Conservation (phyloP, 202 grass and related monocot genomes). For the Brachypodium distachyon region DNA sequence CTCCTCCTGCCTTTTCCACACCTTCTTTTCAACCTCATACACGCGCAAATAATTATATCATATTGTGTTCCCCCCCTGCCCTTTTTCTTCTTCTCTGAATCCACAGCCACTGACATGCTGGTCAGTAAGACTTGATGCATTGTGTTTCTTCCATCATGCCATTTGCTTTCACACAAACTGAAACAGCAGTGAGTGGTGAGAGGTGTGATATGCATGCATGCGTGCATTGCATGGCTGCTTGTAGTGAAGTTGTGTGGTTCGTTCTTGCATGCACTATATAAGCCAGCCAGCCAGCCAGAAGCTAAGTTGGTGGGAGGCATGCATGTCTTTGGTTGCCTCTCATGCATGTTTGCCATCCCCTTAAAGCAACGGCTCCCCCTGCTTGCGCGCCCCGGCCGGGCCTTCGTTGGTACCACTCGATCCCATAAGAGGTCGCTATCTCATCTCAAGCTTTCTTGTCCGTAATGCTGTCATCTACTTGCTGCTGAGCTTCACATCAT, state of each 20-base stretch:
- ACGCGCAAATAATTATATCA: constrained; percentile 42
- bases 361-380: constrained; percentile 57
- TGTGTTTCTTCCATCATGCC: constrained; percentile 13
- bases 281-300: constrained; percentile 25
- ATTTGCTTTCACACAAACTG: not conserved
- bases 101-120: constrained; percentile 37
- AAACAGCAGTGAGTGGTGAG: constrained; percentile 29
- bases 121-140: constrained; percentile 15
- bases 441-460: constrained; percentile 19
- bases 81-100: not conserved
- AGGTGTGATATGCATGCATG: constrained; percentile 10
- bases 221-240: constrained; percentile 8
- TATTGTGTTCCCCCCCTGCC: constrained; percentile 24
- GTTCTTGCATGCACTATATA: constrained; percentile 53
- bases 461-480: constrained; percentile 30
- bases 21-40: constrained; percentile 43
- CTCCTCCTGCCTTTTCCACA: constrained; percentile 35
- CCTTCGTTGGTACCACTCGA: constrained; percentile 37
- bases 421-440: constrained; percentile 44
- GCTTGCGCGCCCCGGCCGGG: too few relatives aligned
- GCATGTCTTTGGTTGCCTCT: constrained; percentile 26
- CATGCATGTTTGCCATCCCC: constrained; percentile 41
- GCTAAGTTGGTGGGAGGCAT: constrained; percentile 89
- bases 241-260: constrained; percentile 24
- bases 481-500: constrained; percentile 30